Base-by-base conservation (phyloP, 108 stramenopile genomes). In the Mayamaea pseudoterrestris region DNA sequence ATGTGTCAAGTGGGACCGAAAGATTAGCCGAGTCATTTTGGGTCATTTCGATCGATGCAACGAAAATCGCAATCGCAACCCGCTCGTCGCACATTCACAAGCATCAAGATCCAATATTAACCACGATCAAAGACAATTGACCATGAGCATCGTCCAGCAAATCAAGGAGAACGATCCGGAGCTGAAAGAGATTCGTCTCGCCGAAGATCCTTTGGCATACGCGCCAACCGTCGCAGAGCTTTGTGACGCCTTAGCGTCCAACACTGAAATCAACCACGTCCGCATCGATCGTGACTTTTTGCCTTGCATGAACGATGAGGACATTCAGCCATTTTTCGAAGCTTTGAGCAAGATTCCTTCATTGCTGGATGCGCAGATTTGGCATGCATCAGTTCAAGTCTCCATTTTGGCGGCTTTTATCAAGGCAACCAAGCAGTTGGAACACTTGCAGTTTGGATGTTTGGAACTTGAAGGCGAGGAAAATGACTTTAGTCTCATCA, bases 261-360 rank as follows among this genome's bases (percentile, higher is more conserved):
- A 47, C 27, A 47, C 47, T 3, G 47, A 31, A 2, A 28, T 47
- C 47, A 17, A 47, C 9, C 31, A 30, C 28, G 31, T 47, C 17
- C 47, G 47, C 17, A 18, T 47, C 11, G 47, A 47, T 28, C 47
- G 47, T 30, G 47, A 47, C 12, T 47, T 47, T 28, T 47, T 47
- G 28, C 47, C 47, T 28, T 25, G 47, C 27, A 16, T 47, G 28
- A 28, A 47, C 9, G 26, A 25, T 25, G 8, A 47, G 2, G 18
- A 28, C 26, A 28, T 28, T 13, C 18, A 28, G 9, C 5, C 29
- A n/a, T 28, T 47, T 12, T 47, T 47, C 11, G 18, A 25, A 7
- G 27, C 47, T 18, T 18, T 28, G 2, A 30, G 47, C 1, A 17
- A 27, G 7, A 16, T 47, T 11, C 47, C 47, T 2, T 18, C 14